Base-by-base conservation (phyloP, 2,329 filamentous ascomycete species). In the Claviceps digitariae region DNA sequence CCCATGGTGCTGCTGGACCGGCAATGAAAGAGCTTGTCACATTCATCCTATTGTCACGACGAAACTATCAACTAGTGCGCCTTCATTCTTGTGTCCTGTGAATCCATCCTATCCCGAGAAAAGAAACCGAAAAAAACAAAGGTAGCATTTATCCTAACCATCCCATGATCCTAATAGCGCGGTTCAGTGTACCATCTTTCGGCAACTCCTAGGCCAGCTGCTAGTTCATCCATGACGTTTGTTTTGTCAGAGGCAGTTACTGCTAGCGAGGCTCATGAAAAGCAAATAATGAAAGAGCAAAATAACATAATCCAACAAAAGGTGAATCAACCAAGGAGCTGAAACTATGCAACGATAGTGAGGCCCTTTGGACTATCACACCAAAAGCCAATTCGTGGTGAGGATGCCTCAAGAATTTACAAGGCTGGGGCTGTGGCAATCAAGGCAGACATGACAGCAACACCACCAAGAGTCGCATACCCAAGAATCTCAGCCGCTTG, bases 361-460 rank as follows among this genome's bases (percentile, higher is more conserved):
- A 41, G 20, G 41, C 29, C 8, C 15, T 23, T 7, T 29, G 21
- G 15, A 27, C 13, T 38, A 36, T 4, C 48, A 49, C 7, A 41
- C n/a, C 12, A 51, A 15, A 53, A 4, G 12, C 15, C 17, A 31
- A 8, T 21, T 49, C 25, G 31, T 40, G 8, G n/a, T 20, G 31
- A 29, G 36, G 31, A 21, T 21, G 27, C n/a, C 34, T 7, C 23
- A 17, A 17, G 47, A 6, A 41, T 59, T 59, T 43, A 64, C 20
- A 63, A 54, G 1, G 52, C 54, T 3, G 68, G 68, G 3, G 68
- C 68, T 3, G 67, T 70, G 21, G 66, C 68, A 50, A 71, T 70
- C 38, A 71, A 56, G 3, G 67, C 68, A 25, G 67, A 67, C 63
- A 70, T 65, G 41, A 69, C 68, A n/a, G 67, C 67, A 8, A 67